A percentile compares a stretch with the other conserved stretches of the same genome.
phyloP scores from a whole-genome alignment of 768 basidiomycete species.

The Cyathus striatus region DNA sequence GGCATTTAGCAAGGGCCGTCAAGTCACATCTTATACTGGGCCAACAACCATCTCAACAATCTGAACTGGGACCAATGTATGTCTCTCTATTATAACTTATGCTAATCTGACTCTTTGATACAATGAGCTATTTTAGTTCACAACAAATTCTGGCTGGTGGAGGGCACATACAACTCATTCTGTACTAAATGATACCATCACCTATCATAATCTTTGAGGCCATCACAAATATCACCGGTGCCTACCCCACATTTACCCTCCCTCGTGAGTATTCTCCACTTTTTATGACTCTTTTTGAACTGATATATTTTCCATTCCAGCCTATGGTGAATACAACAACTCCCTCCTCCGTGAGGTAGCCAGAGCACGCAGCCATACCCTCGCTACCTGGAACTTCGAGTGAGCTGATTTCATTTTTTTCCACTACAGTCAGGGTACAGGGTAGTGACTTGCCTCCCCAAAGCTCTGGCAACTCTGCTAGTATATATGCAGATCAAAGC shows the following conservation, averaged over 20 bases:
- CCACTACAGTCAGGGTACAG: background rate
- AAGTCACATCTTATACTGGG: slow-evolving; percentile 48
- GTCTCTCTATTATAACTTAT: background rate
- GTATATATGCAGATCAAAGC: slow-evolving; percentile 19
- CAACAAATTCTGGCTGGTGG: slow-evolving; percentile 22
- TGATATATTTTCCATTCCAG: slow-evolving; percentile 9
- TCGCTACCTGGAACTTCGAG: slow-evolving; percentile 35
- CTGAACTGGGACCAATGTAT: slow-evolving; percentile 25
- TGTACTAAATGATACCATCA: too few species aligned
- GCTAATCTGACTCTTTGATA: background rate
- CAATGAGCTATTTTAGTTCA: slow-evolving; percentile 18
- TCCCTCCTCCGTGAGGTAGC: slow-evolving; percentile 22
- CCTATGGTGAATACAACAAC: slow-evolving; percentile 36
- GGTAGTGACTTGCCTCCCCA: background rate
- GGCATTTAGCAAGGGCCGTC: slow-evolving; percentile 34
- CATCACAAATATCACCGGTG: slow-evolving; percentile 28
- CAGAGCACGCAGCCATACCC: slow-evolving; percentile 17
- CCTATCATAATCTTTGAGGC: slow-evolving; percentile 31
- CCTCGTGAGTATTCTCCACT: slow-evolving; percentile 23
- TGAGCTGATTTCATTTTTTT: slow-evolving; percentile 6
- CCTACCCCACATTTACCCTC: slow-evolving; percentile 32
- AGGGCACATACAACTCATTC: slow-evolving; percentile 17
- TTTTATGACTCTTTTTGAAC: background rate
- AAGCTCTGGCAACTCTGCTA: slow-evolving; percentile 36
- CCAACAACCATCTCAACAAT: slow-evolving; percentile 29